These are phyloP conservation scores for Cynanchum wilfordii DNA, from an alignment of 257 asterid species.

Conservation along the genomic window DNA sequence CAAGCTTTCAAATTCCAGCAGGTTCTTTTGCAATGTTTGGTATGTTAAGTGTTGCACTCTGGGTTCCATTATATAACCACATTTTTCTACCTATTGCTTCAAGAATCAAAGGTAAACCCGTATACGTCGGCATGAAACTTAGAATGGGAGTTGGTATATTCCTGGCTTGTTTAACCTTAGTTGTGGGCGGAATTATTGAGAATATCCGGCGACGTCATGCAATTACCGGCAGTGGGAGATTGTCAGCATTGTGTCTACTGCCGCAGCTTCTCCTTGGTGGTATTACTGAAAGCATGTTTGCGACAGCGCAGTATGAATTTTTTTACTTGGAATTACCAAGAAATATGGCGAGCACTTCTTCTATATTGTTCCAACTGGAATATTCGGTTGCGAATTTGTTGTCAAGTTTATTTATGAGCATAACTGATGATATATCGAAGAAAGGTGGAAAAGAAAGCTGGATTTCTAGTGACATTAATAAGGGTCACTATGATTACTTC, in stretches of 20 bases:
- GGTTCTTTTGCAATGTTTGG: constrained; percentile 54
- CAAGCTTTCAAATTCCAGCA: constrained; percentile 58
- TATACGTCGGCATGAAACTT: constrained; percentile 25
- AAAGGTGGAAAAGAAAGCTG: neutral
- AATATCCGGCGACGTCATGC: constrained; percentile 33
- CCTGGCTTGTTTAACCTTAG: constrained; percentile 51
- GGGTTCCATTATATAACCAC: constrained; percentile 56
- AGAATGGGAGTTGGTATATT: constrained; percentile 73
- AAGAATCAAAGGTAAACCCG: constrained; percentile 33
- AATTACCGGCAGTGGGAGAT: constrained; percentile 17
- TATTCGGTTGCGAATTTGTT: constrained; percentile 38
- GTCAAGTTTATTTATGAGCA: constrained; percentile 52
- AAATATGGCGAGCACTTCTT: constrained; percentile 73
- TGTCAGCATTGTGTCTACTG: constrained; percentile 75
- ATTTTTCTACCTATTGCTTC: constrained; percentile 55
- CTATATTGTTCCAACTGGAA: constrained; percentile 39
- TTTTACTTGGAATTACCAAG: constrained; percentile 60
- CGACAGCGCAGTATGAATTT: constrained; percentile 61
- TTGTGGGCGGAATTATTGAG: constrained; percentile 46
- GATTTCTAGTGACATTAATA: constrained; percentile 14
- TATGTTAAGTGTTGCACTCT: constrained; percentile 37
- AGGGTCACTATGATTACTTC: constrained; percentile 67
- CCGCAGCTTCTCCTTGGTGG: constrained; percentile 62
- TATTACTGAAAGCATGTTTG: constrained; percentile 57
- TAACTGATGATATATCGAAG: constrained; percentile 15